Conservation (phyloP, 2,329 filamentous ascomycete species). For the Arthrobotrys sinensis region DNA sequence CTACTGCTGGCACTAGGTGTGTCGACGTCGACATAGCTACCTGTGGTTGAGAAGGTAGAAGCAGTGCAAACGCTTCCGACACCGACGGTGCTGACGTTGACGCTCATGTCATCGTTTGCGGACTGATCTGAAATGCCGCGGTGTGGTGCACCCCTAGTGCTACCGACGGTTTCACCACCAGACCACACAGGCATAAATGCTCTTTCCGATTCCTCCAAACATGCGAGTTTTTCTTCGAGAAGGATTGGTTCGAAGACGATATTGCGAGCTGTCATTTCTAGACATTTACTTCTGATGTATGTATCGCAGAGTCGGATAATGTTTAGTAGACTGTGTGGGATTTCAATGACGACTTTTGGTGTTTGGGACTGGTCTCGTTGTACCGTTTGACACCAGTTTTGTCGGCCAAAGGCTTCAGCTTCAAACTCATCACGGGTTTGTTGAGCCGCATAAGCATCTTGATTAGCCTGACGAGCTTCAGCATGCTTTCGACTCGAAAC, state of each 20-base stretch:
- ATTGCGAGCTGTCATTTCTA: conserved; percentile 51
- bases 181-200: conserved; percentile 57
- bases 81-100: conserved; percentile 50
- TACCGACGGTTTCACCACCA: conserved; percentile 41
- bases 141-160: conserved; percentile 9
- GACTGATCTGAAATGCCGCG: conserved; percentile 39
- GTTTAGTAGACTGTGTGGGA: conserved; percentile 27
- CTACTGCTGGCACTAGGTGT: conserved; percentile 31
- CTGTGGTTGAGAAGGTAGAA: conserved; percentile 24
- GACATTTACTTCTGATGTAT: conserved; percentile 46
- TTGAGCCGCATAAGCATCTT: background rate
- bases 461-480: background rate
- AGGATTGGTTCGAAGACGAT: conserved; percentile 58
- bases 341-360: background rate
- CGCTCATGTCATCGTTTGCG: conserved; percentile 40
- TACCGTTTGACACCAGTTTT: too few relatives aligned
- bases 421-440: background rate
- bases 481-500: conserved; percentile 25
- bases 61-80: conserved; percentile 46
- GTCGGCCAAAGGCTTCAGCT: background rate
- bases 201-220: conserved; percentile 55
- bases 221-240: conserved; percentile 47
- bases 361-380: too few relatives aligned
- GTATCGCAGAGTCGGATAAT: conserved; percentile 53
- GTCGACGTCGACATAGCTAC: conserved; percentile 34